Evolutionary conservation across 1,139 yeast genomes (phyloP), one percentile per base, ranked within the genome.

Genomic region (Casaregolazyma suthepensis): DNA sequence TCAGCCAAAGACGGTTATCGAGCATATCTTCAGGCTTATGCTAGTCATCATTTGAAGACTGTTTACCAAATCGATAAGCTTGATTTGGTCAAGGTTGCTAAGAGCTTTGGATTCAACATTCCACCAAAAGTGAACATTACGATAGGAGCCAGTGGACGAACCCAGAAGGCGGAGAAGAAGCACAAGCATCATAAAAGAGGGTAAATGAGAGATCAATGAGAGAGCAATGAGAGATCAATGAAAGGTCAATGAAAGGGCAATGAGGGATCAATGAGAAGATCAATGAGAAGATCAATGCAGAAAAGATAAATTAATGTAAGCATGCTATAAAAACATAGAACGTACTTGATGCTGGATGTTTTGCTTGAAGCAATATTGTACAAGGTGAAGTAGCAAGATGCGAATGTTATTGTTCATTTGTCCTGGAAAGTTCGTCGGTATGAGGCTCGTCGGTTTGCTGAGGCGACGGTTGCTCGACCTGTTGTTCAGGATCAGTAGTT

Each of bases 111-210:
- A 5, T 93, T 94, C 73, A 85, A 86, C 50, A 85, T 88, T 20
- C 98, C 99, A 46, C 99, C 99, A 61, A 90, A 90, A 75, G 99
- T 93, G 53, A 93, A 93, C 68, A 91, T 93, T 58, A 85, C 96
- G 38, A 89, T 93, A 62, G 99, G 98, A 17, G 88, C 96, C 48
- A 87, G 96, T 68, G 94, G 94, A 18, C 83, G 83, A 68, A 76
- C 85, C 22, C 29, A 23, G 20, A 47, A 47, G 23, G 22, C 38
- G 6, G 50, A 47, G 13, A 47, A 47, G 37, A 43, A 47, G 19
- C 40, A 47, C 19, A 47, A 47, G 50, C 37, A 31, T 35, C 37
- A 31, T 35, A 35, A 35, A 35, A 13, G 40, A 35, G 40, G 17
- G 17, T 35, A 35, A 26, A 35, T n/a, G 17, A 13, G 17, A 35